These are phyloP conservation scores for Fraxinus sp. DNA, from an alignment of 305 asterid genomes.

Conservation along the genomic window DNA sequence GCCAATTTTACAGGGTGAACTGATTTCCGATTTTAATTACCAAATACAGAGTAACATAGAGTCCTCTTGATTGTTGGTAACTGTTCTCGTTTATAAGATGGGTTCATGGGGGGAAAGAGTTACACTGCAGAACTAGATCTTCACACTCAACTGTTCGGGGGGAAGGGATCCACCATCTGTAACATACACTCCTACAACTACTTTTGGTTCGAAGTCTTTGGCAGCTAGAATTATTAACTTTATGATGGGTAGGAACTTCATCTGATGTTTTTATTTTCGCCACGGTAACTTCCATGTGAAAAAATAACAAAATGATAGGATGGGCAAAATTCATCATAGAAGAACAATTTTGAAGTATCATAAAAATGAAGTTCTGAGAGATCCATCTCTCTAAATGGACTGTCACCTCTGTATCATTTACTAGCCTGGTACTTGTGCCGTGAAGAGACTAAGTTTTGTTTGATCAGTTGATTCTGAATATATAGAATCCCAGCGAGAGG, in stretches of 20 bases:
- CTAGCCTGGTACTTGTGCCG: not conserved
- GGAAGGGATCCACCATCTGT: not conserved
- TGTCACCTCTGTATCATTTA: not conserved
- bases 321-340: not conserved
- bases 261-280: not conserved
- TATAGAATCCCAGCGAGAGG: not conserved
- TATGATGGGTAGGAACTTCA: not conserved
- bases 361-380: not conserved
- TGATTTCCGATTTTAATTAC: no score
- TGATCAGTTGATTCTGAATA: not conserved
- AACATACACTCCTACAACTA: not conserved
- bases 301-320: not conserved
- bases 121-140: not conserved
- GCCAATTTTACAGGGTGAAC: not conserved
- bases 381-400: not conserved
- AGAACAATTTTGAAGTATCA: not conserved
- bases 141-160: not conserved
- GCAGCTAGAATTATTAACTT: not conserved
- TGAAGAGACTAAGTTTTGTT: not conserved
- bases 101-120: not conserved
- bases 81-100: not conserved
- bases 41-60: not conserved
- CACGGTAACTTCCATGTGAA: not conserved
- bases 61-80: not conserved
- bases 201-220: not conserved